A percentile compares a stretch with the other conserved stretches of the same genome.
Conservation (phyloP, 257 asterid genomes). For the Thymus quinquecostatus region DNA sequence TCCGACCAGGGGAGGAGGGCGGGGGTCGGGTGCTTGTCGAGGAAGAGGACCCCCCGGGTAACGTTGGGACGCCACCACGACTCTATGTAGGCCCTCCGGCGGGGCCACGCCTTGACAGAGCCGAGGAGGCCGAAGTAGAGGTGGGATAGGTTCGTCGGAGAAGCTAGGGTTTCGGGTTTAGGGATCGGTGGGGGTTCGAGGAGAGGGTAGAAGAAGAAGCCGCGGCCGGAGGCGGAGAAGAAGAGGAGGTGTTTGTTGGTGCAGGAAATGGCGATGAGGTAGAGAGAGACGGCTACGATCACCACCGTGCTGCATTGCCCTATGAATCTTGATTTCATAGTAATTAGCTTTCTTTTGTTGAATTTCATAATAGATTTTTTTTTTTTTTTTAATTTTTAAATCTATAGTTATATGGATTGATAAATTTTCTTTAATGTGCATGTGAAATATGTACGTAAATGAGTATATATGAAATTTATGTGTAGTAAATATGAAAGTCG, state of each 20-base stretch:
- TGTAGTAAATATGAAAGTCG: no score
- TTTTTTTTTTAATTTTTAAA: no score
- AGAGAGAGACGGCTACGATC: constrained; percentile 32
- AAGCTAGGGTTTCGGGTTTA: neutral
- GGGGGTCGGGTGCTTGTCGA: constrained; percentile 46
- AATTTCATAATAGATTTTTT: no score
- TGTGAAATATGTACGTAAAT: neutral
- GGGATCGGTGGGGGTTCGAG: neutral
- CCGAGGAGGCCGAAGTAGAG: constrained; percentile 61
- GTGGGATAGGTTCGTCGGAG: constrained; percentile 47
- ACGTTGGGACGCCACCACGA: constrained; percentile 78
- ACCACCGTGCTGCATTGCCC: constrained; percentile 38
- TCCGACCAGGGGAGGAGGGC: constrained; percentile 61
- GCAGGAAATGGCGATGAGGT: constrained; percentile 25
- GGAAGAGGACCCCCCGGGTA: constrained; percentile 50
- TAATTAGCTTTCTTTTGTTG: neutral
- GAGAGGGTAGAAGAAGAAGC: constrained; percentile 13
- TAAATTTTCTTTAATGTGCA: no score
- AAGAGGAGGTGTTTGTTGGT: constrained; percentile 29
- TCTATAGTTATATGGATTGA: no score
- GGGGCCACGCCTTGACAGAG: constrained; percentile 51
- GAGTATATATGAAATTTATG: neutral
- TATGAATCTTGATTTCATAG: constrained; percentile 17
- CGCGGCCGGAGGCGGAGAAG: constrained; percentile 31
- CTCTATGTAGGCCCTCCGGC: constrained; percentile 50